phyloP scores from a whole-genome alignment of 176 grass and related monocot species.

The Oryza longistaminata region DNA sequence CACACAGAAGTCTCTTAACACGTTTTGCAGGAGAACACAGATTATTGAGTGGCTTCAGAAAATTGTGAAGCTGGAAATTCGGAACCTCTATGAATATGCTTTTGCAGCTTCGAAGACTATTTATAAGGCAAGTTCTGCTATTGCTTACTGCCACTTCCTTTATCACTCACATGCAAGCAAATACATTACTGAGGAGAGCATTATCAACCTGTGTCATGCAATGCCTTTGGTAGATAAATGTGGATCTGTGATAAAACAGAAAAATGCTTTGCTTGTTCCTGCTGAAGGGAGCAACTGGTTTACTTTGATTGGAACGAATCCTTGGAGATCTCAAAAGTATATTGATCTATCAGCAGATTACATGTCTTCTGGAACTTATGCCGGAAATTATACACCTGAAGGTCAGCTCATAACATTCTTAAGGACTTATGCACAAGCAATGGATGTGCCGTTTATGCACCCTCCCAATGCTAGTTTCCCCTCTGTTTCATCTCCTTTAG shows the following conservation, averaged over 20 bases:
- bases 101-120: background rate
- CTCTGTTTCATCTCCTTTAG: slow-evolving; percentile 47
- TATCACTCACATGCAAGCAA: slow-evolving; percentile 43
- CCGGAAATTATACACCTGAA: slow-evolving; percentile 40
- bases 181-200: background rate
- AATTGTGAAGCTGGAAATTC: slow-evolving; percentile 40
- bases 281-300: slow-evolving; percentile 70
- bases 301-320: slow-evolving; percentile 57
- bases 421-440: slow-evolving; percentile 11
- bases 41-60: slow-evolving; percentile 51
- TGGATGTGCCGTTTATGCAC: slow-evolving; percentile 56
- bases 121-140: slow-evolving; percentile 18
- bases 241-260: slow-evolving; percentile 19
- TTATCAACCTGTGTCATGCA: slow-evolving; percentile 3
- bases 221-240: slow-evolving; percentile 64
- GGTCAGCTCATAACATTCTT: slow-evolving; percentile 47
- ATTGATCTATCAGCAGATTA: slow-evolving; percentile 61
- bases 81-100: slow-evolving; percentile 27
- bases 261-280: slow-evolving; percentile 55
- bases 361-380: slow-evolving; percentile 29
- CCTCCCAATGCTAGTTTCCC: slow-evolving; percentile 54
- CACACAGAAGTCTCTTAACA: slow-evolving; percentile 40
- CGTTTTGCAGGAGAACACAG: background rate
- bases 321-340: slow-evolving; percentile 55
- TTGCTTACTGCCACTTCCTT: slow-evolving; percentile 61